Conservation (phyloP, 192 early-diverging fungal genomes). For the Chytriomyces sp. region DNA sequence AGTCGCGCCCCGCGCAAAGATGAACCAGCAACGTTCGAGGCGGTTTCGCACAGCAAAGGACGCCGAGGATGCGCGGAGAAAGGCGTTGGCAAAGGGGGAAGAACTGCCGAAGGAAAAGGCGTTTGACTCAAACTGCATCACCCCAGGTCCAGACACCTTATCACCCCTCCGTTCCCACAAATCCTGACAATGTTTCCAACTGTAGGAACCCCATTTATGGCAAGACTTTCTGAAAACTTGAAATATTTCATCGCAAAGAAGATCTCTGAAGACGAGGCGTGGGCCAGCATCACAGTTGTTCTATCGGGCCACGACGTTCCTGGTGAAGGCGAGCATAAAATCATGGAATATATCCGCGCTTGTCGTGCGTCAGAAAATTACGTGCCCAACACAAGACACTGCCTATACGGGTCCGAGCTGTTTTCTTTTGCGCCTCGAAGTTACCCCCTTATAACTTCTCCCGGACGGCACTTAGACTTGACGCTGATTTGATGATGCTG, state of each 20-base stretch:
- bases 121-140: conserved; percentile 66
- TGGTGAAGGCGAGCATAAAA: conserved; percentile 99
- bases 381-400: conserved; percentile 90
- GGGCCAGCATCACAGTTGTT: conserved; percentile 84
- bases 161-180: not conserved
- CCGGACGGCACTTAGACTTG: conserved; percentile 60
- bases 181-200: not conserved
- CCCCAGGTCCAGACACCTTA: conserved; percentile 42
- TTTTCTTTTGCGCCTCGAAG: too few relatives aligned
- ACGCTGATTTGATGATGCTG: conserved; percentile 98
- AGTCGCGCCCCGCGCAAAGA: conserved; percentile 64
- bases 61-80: conserved; percentile 57
- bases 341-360: conserved; percentile 94
- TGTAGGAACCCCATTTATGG: conserved; percentile 93
- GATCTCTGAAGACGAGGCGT: conserved; percentile 83
- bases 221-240: conserved; percentile 79
- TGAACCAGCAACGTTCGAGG: conserved; percentile 65
- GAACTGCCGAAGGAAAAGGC: conserved; percentile 57
- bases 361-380: conserved; percentile 78
- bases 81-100: conserved; percentile 71
- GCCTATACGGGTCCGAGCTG: conserved; percentile 81
- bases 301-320: conserved; percentile 94
- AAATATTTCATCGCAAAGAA: conserved; percentile 87
- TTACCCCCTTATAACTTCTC: too few relatives aligned
- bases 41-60: conserved; percentile 61